Conservation (phyloP, 192 early-diverging fungal species). For the Gryganskiella cystojenkinii region DNA sequence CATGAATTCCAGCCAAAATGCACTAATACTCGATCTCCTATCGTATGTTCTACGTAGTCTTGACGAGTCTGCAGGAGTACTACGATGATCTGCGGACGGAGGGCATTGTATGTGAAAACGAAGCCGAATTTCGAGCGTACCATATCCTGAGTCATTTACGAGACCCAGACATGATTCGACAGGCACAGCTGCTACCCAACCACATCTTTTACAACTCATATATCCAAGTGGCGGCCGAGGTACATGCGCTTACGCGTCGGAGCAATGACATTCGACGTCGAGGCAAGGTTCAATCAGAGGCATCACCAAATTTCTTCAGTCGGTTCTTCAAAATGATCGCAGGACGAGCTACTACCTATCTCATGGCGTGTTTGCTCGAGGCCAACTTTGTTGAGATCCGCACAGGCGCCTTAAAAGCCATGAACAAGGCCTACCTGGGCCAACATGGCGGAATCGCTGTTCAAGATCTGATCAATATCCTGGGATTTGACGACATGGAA, state of each 20-base stretch:
- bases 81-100: conserved; percentile 80
- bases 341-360: conserved; percentile 66
- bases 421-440: conserved; percentile 71
- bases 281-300: conserved; percentile 62
- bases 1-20: too few relatives aligned
- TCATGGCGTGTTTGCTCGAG: conserved; percentile 85
- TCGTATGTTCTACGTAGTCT: conserved; percentile 56
- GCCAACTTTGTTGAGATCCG: conserved; percentile 80
- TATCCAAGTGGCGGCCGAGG: conserved; percentile 76
- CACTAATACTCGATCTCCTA: too few relatives aligned
- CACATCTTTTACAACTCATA: conserved; percentile 67
- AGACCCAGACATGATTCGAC: conserved; percentile 76
- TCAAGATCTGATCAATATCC: conserved; percentile 25
- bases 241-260: conserved; percentile 70
- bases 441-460: conserved; percentile 27
- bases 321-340: conserved; percentile 79
- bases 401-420: conserved; percentile 74
- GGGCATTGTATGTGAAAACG: conserved; percentile 71
- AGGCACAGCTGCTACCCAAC: conserved; percentile 66
- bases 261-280: conserved; percentile 60
- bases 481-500: conserved; percentile 50
- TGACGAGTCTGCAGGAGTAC: conserved; percentile 87
- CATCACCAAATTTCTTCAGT: conserved; percentile 71
- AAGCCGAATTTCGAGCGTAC: conserved; percentile 93
- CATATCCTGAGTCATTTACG: conserved; percentile 80